Evolutionary conservation across 148 eudicot species (phyloP).

Genomic region (Camellia japonica): DNA sequence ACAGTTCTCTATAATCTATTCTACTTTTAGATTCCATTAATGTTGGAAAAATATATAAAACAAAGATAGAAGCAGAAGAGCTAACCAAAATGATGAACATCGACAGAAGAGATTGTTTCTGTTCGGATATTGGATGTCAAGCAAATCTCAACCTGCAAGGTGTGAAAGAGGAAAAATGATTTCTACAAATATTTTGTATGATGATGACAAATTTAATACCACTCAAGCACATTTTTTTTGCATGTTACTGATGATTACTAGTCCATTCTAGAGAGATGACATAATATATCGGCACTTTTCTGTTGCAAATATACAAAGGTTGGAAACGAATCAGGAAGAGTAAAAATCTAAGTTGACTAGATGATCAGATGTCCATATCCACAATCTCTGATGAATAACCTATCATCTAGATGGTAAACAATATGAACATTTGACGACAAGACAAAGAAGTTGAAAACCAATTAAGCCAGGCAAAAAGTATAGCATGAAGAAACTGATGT

Average conservation of each 20-base stretch:
- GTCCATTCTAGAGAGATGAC: background rate
- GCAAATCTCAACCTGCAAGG: conserved; percentile 90
- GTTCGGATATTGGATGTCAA: conserved; percentile 94
- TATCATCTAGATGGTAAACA: background rate
- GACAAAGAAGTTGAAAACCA: background rate
- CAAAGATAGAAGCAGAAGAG: conserved; percentile 7
- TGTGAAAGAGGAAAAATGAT: conserved; percentile 6
- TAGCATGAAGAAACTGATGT: too few species aligned
- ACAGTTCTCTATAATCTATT: background rate
- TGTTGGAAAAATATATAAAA: background rate
- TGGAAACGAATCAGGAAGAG: background rate
- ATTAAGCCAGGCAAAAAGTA: background rate
- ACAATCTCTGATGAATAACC: background rate
- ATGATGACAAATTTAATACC: background rate
- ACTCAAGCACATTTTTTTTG: background rate
- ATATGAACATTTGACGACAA: background rate
- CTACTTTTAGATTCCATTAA: background rate
- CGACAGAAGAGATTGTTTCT: conserved; percentile 67
- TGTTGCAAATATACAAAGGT: background rate
- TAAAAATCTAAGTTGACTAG: background rate
- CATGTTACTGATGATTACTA: background rate
- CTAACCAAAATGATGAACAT: conserved; percentile 94
- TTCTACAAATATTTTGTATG: background rate
- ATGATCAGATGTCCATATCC: background rate
- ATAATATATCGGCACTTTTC: too few species aligned